Base-by-base conservation (phyloP, 805 yeast genomes). In the Ogataea corticis region DNA sequence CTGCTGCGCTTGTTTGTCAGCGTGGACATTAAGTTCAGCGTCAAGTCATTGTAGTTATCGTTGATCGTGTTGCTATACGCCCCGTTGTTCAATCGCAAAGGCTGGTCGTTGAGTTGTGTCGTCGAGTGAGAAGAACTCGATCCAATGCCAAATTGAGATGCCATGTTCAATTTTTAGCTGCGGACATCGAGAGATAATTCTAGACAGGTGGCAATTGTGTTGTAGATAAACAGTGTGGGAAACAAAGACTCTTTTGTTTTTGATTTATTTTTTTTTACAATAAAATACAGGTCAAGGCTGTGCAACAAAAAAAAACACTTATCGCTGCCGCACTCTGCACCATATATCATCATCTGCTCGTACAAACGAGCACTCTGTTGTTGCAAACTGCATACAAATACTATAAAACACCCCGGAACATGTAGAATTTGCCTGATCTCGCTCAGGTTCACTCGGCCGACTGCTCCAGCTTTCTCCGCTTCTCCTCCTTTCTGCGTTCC, bases 71-170 rank as follows among this genome's bases (percentile, higher is more conserved):
- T 25, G 19, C 41, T 31, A 15, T 34, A 17, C 13, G 51, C 33
- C 28, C 42, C 19, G 41, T 45, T 41, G 44, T 39, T 38, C 33
- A 44, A 42, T 9, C 55, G 44, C 5, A 49, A 51, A 3, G 51
- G 46, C 36, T 57, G 61, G 33, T 52, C 44, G 38, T 56, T 48
- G 19, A 59, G 42, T 49, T 59, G 62, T 10, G 63, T 57, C 3
- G 63, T 54, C 32, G 55, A 54, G 38, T 48, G 48, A 21, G 58
- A 45, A 31, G 55, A 50, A 33, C 53, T 56, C n/a, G 62, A 56
- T 12, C 48, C 50, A 19, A 48, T 42, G 13, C 43, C 43, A 32
- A 40, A 40, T 33, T 40, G 43, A 16, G 43, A 33, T 17, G 36
- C 31, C 43, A 40, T 40, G 15, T 25, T 33, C 16, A 5, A 18